Base-by-base conservation (phyloP, 805 yeast species). In the Kodamaea hsintzibuensis region DNA sequence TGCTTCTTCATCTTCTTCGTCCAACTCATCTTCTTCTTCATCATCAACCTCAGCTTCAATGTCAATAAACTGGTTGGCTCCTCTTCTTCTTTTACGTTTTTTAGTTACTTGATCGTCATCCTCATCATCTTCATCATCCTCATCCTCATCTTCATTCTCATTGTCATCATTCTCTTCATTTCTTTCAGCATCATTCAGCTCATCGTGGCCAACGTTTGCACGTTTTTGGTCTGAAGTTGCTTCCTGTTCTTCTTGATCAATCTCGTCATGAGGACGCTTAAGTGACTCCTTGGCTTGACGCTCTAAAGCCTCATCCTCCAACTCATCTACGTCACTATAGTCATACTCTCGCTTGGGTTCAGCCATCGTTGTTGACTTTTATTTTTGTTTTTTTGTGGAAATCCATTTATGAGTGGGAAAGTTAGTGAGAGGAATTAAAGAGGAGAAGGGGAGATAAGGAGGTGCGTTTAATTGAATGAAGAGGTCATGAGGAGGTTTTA, bases 21-120 rank as follows among this genome's bases (percentile, higher is more conserved):
- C 98, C 57, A 91, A 93, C 30, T 85, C 84, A 43, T 88, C 96
- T 60, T 93, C 98, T 52, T 95, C 98, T 60, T 95, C 98, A 57
- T 93, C 98, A 70, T 93, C 96, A 54, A 95, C 99, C 70, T 93
- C 98, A 55, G 98, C 99, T 78, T 95, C 98, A 52, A 95, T 96
- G 89, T 95, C 99, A 73, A 95, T 80, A 71, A 91, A 95, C 78
- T 88, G 92, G 70, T 93, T 93, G 76, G 79, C 80, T 49, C 74
- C 66, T 64, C 82, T 73, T 65, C 79, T 74, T 57, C 76, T 80
- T 55, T 74, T 74, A 48, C 74, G 71, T 45, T 79, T 76, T 27
- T 53, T 78, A n/a, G 72, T 71, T 5, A 76, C 81, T 4, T 73
- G 79, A 12, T 80, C 87, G 1, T 81, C 89, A 1, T 72, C 78